These are phyloP conservation scores for Blastomyces silverae DNA, from an alignment of 2,329 filamentous ascomycete species.

Conservation along the genomic window DNA sequence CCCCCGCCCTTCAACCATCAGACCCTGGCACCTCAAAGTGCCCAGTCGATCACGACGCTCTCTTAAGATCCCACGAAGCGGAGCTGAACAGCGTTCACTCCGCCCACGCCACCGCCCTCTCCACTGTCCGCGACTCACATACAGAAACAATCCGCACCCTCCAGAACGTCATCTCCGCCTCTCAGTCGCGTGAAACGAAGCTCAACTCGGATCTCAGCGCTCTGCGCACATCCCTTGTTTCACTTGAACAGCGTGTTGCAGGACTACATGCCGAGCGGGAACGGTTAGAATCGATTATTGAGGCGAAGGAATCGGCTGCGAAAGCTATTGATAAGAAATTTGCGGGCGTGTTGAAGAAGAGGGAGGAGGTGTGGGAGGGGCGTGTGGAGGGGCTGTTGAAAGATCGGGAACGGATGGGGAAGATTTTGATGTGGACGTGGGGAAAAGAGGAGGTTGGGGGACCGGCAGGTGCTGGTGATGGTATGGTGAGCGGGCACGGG, in stretches of 20 bases:
- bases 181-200: constrained; percentile 33
- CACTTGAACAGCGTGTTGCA: constrained; percentile 27
- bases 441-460: constrained; percentile 38
- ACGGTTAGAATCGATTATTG: constrained; percentile 32
- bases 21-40: not conserved
- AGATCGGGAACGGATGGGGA: constrained; percentile 38
- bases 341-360: constrained; percentile 36
- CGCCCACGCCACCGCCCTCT: constrained; percentile 34
- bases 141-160: constrained; percentile 35
- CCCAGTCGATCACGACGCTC: constrained; percentile 18
- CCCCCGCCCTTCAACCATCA: constrained; percentile 24
- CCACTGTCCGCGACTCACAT: constrained; percentile 35
- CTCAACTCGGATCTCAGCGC: constrained; percentile 31
- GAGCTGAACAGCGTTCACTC: constrained; percentile 34
- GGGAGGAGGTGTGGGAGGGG: constrained; percentile 40
- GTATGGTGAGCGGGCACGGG: constrained; percentile 24
- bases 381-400: constrained; percentile 37
- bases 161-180: constrained; percentile 29
- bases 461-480: constrained; percentile 21
- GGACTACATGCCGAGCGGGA: constrained; percentile 31
- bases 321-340: constrained; percentile 37
- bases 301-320: constrained; percentile 38
- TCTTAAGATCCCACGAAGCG: constrained; percentile 32
- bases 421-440: constrained; percentile 37
- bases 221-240: constrained; percentile 24